Conservation (phyloP, 805 yeast genomes). For the Starmerella cellae region DNA sequence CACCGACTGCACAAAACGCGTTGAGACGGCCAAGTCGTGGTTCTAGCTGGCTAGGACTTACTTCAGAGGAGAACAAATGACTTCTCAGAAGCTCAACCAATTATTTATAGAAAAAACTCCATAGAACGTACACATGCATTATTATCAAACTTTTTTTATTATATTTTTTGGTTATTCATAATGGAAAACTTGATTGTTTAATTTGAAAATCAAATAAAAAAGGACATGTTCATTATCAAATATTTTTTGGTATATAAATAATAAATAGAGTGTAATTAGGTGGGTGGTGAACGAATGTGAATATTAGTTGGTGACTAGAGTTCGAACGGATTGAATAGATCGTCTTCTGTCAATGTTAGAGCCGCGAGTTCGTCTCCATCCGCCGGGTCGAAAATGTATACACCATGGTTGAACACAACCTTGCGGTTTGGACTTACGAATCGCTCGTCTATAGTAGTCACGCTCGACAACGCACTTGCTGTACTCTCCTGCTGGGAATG, state of each 20-base stretch:
- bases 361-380: slow-evolving; percentile 1
- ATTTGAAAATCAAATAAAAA: no score
- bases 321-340: slow-evolving; percentile 19
- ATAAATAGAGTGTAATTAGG: no score
- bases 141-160: no score
- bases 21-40: neutral
- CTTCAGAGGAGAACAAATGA: no score
- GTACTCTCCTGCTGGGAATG: neutral
- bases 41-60: neutral
- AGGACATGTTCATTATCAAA: no score
- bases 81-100: no score
- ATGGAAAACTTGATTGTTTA: no score
- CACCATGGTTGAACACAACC: slow-evolving; percentile 17
- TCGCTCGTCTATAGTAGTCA: slow-evolving; percentile 1
- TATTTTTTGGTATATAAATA: no score
- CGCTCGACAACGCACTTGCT: neutral
- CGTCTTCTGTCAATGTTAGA: slow-evolving; percentile 12
- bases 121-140: no score
- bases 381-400: slow-evolving; percentile 18
- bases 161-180: no score
- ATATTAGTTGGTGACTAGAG: neutral
- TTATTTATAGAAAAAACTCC: no score
- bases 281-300: neutral
- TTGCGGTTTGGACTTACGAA: slow-evolving; percentile 10
- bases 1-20: neutral